Base-by-base conservation (phyloP, 2,329 filamentous ascomycete species). In the Neoscytalidium dimidiatum region DNA sequence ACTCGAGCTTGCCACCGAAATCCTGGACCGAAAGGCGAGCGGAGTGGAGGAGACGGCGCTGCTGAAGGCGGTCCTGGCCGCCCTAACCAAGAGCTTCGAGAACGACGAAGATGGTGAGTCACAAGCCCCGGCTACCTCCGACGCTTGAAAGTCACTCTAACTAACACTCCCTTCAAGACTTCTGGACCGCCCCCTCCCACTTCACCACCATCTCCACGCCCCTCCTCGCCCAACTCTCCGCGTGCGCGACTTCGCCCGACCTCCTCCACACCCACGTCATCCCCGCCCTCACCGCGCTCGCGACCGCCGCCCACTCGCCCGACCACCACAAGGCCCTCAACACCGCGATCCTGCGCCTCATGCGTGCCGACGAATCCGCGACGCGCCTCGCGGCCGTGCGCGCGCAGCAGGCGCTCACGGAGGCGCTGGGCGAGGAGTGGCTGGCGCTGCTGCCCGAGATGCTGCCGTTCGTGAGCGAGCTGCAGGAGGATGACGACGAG, bases 401-500 rank as follows among this genome's bases (percentile, higher is more conserved):
- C 78, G 90, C 90, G 70, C 88, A 98, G 80, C 90, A 93, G 74
- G 86, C 85, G 14, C 82, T 98, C 68, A 96, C 93, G 13, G 88
- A 91, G 70, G 84, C 87, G 53, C 80, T 98, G 28, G 94, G 94
- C 66, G 94, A 98, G 76, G 95, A 99, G 74, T 99, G 95, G 95
- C 80, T 99, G 66, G 86, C 89, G 1, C 86, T 96, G 81, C 78
- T 98, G 74, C 92, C 94, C 0, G 95, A 99, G 84, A 98, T 97
- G 90, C 80, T 99, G 75, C 94, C 96, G 21, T 92, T 94, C 69
- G 97, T 99, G 71, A 96, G 92, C 73, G 95, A 99, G 81, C 78
- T 97, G 73, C 90, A 97, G 80, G 95, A 99, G 75, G 95, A 99
- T 75, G 95, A 98, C 70, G 94, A 98, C 74, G 95, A 98, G 80